Evolutionary conservation across 192 early-diverging fungal genomes (phyloP).

Genomic region (Umbelopsis ramanniana): DNA sequence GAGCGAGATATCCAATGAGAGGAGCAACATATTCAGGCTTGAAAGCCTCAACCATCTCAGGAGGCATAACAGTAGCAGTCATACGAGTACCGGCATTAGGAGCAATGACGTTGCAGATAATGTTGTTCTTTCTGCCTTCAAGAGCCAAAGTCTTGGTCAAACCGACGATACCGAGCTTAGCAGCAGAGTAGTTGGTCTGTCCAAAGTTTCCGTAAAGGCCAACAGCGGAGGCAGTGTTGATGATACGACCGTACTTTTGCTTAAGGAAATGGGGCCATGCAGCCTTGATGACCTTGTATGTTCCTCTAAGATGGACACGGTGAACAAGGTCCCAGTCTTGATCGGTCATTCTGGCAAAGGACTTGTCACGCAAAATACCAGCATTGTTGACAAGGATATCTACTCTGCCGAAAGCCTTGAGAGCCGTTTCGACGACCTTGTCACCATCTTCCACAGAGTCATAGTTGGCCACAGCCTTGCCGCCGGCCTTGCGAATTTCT

Average conservation of each 20-base stretch:
- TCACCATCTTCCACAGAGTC: slow-evolving; percentile 99
- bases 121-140: slow-evolving; percentile 91
- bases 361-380: slow-evolving; percentile 95
- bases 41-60: slow-evolving; percentile 92
- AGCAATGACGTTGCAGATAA: slow-evolving; percentile 93
- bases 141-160: slow-evolving; percentile 90
- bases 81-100: slow-evolving; percentile 97
- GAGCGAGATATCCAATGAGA: slow-evolving; percentile 87
- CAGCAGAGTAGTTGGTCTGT: slow-evolving; percentile 55
- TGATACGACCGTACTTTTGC: slow-evolving; percentile 94
- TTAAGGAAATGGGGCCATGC: slow-evolving; percentile 94
- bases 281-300: slow-evolving; percentile 93
- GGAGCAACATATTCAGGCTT: slow-evolving; percentile 98
- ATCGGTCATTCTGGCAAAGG: slow-evolving; percentile 89
- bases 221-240: slow-evolving; percentile 93
- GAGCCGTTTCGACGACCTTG: slow-evolving; percentile 87
- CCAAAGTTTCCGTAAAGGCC: slow-evolving; percentile 95
- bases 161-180: slow-evolving; percentile 91
- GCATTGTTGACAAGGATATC: slow-evolving; percentile 96
- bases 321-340: slow-evolving; percentile 95
- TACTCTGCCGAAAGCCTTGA: slow-evolving; percentile 80
- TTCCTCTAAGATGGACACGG: slow-evolving; percentile 88
- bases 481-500: slow-evolving; percentile 80
- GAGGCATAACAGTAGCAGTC: slow-evolving; percentile 97
- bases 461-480: slow-evolving; percentile 88